phyloP scores from a whole-genome alignment of 2,329 filamentous ascomycete genomes.

The Monosporascus sp. region DNA sequence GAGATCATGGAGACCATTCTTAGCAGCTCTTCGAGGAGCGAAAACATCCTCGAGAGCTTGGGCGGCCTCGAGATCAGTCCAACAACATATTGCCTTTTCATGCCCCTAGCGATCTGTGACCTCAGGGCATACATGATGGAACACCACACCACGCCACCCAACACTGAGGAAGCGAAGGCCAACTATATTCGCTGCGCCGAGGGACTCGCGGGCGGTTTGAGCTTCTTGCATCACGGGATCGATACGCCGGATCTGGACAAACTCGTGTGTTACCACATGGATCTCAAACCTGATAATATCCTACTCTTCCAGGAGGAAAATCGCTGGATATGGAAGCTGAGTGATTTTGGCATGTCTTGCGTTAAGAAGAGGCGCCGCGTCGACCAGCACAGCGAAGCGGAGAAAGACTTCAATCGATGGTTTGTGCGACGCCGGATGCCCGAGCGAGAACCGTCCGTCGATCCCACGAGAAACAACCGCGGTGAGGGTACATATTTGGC shows the following conservation, averaged over 20 bases:
- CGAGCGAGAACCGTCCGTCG: slow-evolving; percentile 11
- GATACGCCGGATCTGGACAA: slow-evolving; percentile 18
- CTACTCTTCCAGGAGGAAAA: slow-evolving; percentile 21
- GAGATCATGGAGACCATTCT: slow-evolving; percentile 31
- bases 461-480: slow-evolving; percentile 22
- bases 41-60: slow-evolving; percentile 32
- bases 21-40: slow-evolving; percentile 21
- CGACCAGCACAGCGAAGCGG: slow-evolving; percentile 11
- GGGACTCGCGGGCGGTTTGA: slow-evolving; percentile 29
- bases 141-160: slow-evolving; percentile 9
- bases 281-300: slow-evolving; percentile 34
- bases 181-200: slow-evolving; percentile 23
- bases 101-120: slow-evolving; percentile 33
- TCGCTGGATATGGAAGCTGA: slow-evolving; percentile 32
- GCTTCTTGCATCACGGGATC: slow-evolving; percentile 33
- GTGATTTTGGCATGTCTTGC: slow-evolving; percentile 36
- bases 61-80: slow-evolving; percentile 28
- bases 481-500: slow-evolving; percentile 32
- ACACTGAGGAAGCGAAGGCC: slow-evolving; percentile 16
- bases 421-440: slow-evolving; percentile 19
- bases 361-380: slow-evolving; percentile 23
- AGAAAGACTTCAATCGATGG: slow-evolving; percentile 24
- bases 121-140: slow-evolving; percentile 31
- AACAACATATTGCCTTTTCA: slow-evolving; percentile 33
- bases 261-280: slow-evolving; percentile 35